These are phyloP conservation scores for Boletus pseudopeckii DNA, from an alignment of 768 basidiomycete species.

Conservation along the genomic window DNA sequence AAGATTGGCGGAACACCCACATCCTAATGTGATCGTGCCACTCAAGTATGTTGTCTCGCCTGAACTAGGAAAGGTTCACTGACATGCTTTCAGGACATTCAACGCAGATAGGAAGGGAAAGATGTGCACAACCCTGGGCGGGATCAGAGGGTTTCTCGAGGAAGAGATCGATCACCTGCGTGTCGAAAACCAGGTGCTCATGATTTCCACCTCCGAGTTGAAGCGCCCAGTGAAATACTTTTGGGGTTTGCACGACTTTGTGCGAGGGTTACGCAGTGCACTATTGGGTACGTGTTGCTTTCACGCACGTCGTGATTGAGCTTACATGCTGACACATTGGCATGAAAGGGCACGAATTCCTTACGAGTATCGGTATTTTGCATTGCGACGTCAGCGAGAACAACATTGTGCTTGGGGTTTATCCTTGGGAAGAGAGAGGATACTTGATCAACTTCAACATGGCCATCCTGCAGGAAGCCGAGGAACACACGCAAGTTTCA, in stretches of 20 bases:
- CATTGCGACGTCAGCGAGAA: no score
- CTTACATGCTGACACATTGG: background rate
- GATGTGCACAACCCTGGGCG: background rate
- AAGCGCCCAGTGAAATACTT: constrained; percentile 13
- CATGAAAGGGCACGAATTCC: constrained; percentile 14
- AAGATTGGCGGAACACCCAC: background rate
- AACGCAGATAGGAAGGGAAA: background rate
- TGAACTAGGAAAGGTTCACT: background rate
- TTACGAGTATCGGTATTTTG: background rate
- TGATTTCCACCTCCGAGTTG: background rate
- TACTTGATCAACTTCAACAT: constrained; percentile 29
- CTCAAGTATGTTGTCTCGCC: background rate
- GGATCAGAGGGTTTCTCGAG: constrained; percentile 4
- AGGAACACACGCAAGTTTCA: no score
- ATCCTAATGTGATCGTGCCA: background rate
- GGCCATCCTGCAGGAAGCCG: constrained; percentile 1
- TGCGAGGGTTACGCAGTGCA: no score
- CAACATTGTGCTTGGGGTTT: no score
- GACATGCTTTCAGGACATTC: background rate
- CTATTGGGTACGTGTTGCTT: no score
- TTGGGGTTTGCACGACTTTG: constrained; percentile 18
- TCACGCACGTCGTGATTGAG: no score
- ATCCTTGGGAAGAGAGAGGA: no score
- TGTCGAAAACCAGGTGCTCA: constrained; percentile 1
- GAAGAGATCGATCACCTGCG: background rate